These are phyloP conservation scores for Pleurotus platypus DNA, from an alignment of 768 basidiomycete species.

Conservation along the genomic window DNA sequence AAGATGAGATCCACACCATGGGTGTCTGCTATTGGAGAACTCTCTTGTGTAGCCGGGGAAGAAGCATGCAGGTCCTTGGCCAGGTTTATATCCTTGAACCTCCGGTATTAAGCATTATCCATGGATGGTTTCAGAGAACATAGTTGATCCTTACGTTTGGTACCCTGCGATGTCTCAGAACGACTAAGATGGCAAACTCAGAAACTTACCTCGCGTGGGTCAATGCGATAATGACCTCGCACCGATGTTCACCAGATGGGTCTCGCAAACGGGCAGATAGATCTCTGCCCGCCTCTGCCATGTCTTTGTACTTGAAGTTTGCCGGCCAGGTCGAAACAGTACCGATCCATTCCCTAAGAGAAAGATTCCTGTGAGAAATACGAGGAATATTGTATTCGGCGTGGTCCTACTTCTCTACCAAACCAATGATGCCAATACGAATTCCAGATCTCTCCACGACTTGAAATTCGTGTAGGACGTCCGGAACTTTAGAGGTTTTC, in stretches of 20 bases:
- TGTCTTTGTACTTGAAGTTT: constrained; percentile 72
- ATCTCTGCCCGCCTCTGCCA: constrained; percentile 68
- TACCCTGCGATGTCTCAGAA: constrained; percentile 24
- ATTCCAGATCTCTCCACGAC: constrained; percentile 70
- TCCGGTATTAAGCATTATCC: background rate
- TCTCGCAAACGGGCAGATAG: constrained; percentile 74
- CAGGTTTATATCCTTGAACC: constrained; percentile 58
- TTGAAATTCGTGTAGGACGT: constrained; percentile 54
- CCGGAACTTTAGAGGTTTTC: constrained; percentile 59
- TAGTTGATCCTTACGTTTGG: constrained; percentile 35
- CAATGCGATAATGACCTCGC: constrained; percentile 82
- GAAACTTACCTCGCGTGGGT: constrained; percentile 70
- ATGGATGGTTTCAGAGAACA: background rate
- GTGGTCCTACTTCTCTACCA: constrained; percentile 72
- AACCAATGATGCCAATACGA: constrained; percentile 77
- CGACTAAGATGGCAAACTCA: background rate
- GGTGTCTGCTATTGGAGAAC: constrained; percentile 34
- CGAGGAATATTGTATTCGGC: background rate
- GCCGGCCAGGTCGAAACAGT: constrained; percentile 86
- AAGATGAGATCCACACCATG: constrained; percentile 85
- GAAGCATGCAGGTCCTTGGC: constrained; percentile 64
- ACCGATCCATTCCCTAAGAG: constrained; percentile 77
- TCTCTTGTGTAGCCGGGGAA: constrained; percentile 50
- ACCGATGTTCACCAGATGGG: constrained; percentile 60
- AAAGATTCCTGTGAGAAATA: background rate